Conservation (phyloP, 257 asterid species). For the Thymus quinquecostatus region DNA sequence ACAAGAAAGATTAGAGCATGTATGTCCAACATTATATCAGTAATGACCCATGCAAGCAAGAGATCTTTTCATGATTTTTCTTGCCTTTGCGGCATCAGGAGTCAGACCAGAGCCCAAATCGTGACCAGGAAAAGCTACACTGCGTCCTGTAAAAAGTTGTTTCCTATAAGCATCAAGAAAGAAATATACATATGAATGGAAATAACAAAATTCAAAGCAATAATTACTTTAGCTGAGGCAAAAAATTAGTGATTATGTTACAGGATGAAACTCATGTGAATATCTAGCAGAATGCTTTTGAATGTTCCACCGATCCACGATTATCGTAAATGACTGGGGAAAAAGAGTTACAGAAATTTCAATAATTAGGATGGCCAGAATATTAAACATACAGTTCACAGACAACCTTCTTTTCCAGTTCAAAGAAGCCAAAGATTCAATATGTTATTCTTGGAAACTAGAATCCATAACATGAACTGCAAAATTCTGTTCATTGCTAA, state of each 20-base stretch:
- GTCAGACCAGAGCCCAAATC: conserved; percentile 94
- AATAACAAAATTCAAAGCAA: conserved; percentile 20
- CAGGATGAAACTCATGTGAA: conserved; percentile 12
- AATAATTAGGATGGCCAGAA: background rate
- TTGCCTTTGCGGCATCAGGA: conserved; percentile 91
- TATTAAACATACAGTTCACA: conserved; percentile 8
- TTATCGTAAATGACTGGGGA: background rate
- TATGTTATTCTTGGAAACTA: conserved; percentile 12
- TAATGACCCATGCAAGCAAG: conserved; percentile 30
- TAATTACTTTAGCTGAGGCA: conserved; percentile 1
- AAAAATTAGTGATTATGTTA: conserved; percentile 3
- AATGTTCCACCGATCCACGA: conserved; percentile 13
- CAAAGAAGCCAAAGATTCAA: background rate
- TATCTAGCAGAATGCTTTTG: conserved; percentile 24
- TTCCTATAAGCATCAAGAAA: conserved; percentile 21
- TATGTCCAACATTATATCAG: conserved; percentile 26
- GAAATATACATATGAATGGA: conserved; percentile 19
- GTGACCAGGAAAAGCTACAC: conserved; percentile 99
- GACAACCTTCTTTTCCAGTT: conserved; percentile 12
- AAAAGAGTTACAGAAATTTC: background rate
- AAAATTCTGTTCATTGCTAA: background rate
- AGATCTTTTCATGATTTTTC: conserved; percentile 36
- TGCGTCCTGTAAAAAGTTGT: conserved; percentile 65
- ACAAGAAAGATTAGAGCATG: conserved; percentile 18
- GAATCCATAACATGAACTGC: background rate